Percentiles rank a stretch among this genome's conserved stretches.
phyloP scores from a whole-genome alignment of 2,329 filamentous ascomycete species.

The Neurospora sp. region DNA sequence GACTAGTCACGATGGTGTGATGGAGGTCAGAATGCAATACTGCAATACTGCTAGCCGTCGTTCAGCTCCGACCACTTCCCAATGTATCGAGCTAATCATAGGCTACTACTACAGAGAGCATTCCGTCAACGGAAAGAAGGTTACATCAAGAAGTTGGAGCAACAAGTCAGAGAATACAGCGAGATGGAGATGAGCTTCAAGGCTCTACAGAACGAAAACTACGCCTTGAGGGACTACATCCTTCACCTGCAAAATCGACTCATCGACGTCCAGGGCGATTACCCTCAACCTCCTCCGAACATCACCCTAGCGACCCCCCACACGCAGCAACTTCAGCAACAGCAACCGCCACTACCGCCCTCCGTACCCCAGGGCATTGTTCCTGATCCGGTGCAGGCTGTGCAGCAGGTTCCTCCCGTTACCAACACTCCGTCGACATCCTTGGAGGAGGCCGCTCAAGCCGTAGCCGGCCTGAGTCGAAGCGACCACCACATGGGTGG shows the following conservation, averaged over 20 bases:
- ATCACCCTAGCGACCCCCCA: slow-evolving; percentile 56
- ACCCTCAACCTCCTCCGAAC: slow-evolving; percentile 73
- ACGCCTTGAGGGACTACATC: slow-evolving; percentile 83
- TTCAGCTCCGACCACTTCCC: slow-evolving; percentile 1
- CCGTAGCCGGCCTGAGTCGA: slow-evolving; percentile 25
- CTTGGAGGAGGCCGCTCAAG: slow-evolving; percentile 42
- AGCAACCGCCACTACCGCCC: neutral
- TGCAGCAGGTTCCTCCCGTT: slow-evolving; percentile 6
- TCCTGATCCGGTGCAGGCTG: slow-evolving; percentile 5
- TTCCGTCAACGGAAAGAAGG: slow-evolving; percentile 97
- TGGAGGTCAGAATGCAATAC: neutral
- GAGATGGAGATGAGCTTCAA: slow-evolving; percentile 71
- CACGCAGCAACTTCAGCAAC: slow-evolving; percentile 9
- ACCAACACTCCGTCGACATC: slow-evolving; percentile 19
- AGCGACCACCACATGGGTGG: slow-evolving; percentile 12
- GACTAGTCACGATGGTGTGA: neutral
- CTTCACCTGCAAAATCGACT: slow-evolving; percentile 81
- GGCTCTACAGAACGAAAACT: slow-evolving; percentile 78
- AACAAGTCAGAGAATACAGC: slow-evolving; percentile 75
- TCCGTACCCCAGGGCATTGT: neutral
- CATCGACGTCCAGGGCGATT: slow-evolving; percentile 73
- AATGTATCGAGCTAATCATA: slow-evolving; percentile 10
- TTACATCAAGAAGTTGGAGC: slow-evolving; percentile 95
- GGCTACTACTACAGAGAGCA: slow-evolving; percentile 56
- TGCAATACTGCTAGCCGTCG: slow-evolving; percentile 6